A percentile compares a stretch with the other conserved stretches of the same genome.
Evolutionary conservation across 2,329 filamentous ascomycete genomes (phyloP).

Genomic region (Geosmithia flava): DNA sequence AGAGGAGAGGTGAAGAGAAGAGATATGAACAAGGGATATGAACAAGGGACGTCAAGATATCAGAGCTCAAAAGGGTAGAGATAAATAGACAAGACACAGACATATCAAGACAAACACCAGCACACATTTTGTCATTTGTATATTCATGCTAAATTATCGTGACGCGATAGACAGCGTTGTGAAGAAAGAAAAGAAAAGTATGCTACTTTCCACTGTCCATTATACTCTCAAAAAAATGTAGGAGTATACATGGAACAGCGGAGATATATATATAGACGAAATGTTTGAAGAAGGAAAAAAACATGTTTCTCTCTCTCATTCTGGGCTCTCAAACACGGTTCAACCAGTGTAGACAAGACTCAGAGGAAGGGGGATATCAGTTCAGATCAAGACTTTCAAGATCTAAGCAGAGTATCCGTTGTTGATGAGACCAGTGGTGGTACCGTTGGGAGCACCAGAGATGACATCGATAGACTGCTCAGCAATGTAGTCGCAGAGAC

Average conservation of each 20-base stretch:
- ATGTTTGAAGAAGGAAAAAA: not conserved
- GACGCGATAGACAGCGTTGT: not conserved
- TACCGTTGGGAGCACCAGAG: constrained; percentile 17
- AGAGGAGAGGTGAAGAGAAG: not conserved
- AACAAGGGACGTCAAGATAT: too few relatives aligned
- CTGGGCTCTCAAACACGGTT: too few relatives aligned
- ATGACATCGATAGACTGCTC: constrained; percentile 25
- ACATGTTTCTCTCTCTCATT: not conserved
- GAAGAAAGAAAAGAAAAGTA: not conserved
- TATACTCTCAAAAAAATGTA: not conserved
- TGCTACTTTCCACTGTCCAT: not conserved
- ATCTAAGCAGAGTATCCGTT: constrained; percentile 10
- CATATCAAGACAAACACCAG: too few relatives aligned
- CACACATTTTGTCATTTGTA: not conserved
- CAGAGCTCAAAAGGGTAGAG: too few relatives aligned
- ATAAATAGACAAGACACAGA: too few relatives aligned
- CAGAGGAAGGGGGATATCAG: too few relatives aligned
- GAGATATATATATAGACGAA: not conserved
- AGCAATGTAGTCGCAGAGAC: constrained; percentile 28
- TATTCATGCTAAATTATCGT: not conserved
- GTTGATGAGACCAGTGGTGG: constrained; percentile 20
- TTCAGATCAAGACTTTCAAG: not conserved
- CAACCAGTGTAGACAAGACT: too few relatives aligned
- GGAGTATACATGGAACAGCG: not conserved
- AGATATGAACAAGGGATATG: too few relatives aligned